Conservation (phyloP, 140 eudicot genomes). For the Flaveria floridana region DNA sequence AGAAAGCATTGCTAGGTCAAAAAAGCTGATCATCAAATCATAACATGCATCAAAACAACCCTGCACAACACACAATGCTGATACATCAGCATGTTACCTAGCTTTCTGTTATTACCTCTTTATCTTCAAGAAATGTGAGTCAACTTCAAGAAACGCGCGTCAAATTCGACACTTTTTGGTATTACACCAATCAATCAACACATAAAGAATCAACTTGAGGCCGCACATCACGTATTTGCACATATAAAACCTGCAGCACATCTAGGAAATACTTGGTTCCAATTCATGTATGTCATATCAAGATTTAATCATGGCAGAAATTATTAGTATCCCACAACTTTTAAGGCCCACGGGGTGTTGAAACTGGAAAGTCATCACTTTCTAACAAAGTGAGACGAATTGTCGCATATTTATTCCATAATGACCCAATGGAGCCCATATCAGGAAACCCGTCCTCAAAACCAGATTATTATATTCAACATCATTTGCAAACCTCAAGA, state of each 20-base stretch:
- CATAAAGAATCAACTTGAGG: constrained; percentile 24
- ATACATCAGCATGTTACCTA: constrained; percentile 13
- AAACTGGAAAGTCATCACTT: neutral
- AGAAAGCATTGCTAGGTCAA: neutral
- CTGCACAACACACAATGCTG: constrained; percentile 32
- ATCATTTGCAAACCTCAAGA: neutral
- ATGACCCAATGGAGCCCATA: neutral
- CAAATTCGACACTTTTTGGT: constrained; percentile 18
- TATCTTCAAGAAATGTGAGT: neutral
- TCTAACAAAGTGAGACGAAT: neutral
- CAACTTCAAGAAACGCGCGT: constrained; percentile 4
- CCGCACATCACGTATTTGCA: constrained; percentile 7
- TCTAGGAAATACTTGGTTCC: constrained; percentile 23
- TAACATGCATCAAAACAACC: neutral
- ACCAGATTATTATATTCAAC: neutral
- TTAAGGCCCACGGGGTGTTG: neutral
- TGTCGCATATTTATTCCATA: neutral
- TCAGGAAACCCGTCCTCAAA: constrained; percentile 8
- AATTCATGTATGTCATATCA: neutral
- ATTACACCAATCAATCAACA: constrained; percentile 24
- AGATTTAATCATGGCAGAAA: neutral
- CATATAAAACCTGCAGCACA: constrained; percentile 26
- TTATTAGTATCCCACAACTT: neutral
- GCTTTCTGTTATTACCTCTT: constrained; percentile 13
- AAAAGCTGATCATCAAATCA: neutral